These are phyloP conservation scores for Dothideomycetes sp. DNA, from an alignment of 2,329 filamentous ascomycete genomes.

Conservation along the genomic window DNA sequence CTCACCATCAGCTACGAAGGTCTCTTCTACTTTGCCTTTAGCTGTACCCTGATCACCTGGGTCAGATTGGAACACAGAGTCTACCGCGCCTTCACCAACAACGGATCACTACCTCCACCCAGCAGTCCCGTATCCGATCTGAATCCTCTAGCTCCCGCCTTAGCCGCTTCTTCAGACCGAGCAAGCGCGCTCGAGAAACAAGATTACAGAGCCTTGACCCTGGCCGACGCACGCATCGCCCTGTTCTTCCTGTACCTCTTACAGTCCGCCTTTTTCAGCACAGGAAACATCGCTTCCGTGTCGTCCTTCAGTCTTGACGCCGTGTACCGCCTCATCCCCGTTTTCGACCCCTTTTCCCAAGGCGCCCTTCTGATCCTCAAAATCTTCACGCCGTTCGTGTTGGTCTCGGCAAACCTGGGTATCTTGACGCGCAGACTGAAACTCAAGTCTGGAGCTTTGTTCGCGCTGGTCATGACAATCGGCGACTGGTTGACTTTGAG, in stretches of 20 bases:
- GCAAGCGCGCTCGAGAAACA: conserved; percentile 25
- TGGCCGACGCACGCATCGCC: conserved; percentile 79
- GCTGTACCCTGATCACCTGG: conserved; percentile 73
- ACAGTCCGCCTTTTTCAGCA: conserved; percentile 94
- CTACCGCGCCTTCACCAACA: conserved; percentile 31
- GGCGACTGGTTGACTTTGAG: conserved; percentile 87
- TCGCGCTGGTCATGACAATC: conserved; percentile 88
- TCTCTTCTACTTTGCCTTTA: conserved; percentile 89
- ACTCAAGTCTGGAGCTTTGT: conserved; percentile 78
- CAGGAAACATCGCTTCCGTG: conserved; percentile 88
- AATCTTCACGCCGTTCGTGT: conserved; percentile 82
- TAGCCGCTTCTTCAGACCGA: conserved; percentile 27
- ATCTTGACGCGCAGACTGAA: conserved; percentile 78
- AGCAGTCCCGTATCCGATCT: conserved; percentile 17
- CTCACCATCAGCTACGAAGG: conserved; percentile 96
- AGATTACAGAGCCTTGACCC: conserved; percentile 57
- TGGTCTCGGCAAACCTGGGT: conserved; percentile 89
- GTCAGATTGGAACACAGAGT: conserved; percentile 81
- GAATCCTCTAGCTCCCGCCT: conserved; percentile 27
- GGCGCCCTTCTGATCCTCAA: conserved; percentile 80
- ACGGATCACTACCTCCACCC: conserved; percentile 17
- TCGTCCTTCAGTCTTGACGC: conserved; percentile 90
- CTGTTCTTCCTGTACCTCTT: conserved; percentile 93
- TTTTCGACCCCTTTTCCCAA: conserved; percentile 92
- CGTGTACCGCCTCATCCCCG: conserved; percentile 74